phyloP scores from a whole-genome alignment of 2,329 filamentous ascomycete genomes.

The Fusarium longipes region DNA sequence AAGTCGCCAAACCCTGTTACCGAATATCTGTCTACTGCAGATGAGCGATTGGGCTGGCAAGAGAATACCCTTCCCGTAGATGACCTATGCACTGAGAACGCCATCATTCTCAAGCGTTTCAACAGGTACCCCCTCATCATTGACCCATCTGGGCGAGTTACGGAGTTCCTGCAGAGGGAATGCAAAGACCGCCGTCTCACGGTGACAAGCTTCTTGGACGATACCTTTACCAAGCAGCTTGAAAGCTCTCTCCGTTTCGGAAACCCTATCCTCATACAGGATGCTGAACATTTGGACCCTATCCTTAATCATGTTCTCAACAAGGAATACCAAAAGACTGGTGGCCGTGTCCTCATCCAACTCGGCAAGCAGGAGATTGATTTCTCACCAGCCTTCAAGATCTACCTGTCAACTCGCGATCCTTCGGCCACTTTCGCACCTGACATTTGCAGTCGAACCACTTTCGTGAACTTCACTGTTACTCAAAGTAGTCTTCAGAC shows the following conservation, averaged over 20 bases:
- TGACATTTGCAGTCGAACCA: slow-evolving; percentile 97
- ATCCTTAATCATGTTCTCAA: slow-evolving; percentile 98
- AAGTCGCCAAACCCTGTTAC: slow-evolving; percentile 95
- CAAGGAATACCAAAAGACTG: slow-evolving; percentile 99
- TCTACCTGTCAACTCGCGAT: slow-evolving; percentile 95
- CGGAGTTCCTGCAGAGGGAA: slow-evolving; percentile 94
- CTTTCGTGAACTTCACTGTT: slow-evolving; percentile 99
- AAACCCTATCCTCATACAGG: slow-evolving; percentile 98
- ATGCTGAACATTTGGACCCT: slow-evolving; percentile 95
- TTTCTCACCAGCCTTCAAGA: slow-evolving; percentile 95
- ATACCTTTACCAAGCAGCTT: slow-evolving; percentile 96
- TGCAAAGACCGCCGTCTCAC: slow-evolving; percentile 93
- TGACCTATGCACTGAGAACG: slow-evolving; percentile 98
- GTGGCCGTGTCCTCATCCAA: slow-evolving; percentile 96
- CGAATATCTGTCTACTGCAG: slow-evolving; percentile 95
- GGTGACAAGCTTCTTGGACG: slow-evolving; percentile 97
- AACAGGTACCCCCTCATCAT: slow-evolving; percentile 99
- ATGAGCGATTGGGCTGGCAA: slow-evolving; percentile 95
- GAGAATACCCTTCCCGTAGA: slow-evolving; percentile 93
- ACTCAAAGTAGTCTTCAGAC: slow-evolving; percentile 99
- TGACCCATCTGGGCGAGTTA: slow-evolving; percentile 93
- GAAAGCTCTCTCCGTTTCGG: slow-evolving; percentile 97
- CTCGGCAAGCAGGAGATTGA: slow-evolving; percentile 99
- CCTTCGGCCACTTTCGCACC: slow-evolving; percentile 95
- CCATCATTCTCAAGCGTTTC: slow-evolving; percentile 96